Base-by-base conservation (phyloP, 805 yeast genomes). In the Priceomyces carsonii region DNA sequence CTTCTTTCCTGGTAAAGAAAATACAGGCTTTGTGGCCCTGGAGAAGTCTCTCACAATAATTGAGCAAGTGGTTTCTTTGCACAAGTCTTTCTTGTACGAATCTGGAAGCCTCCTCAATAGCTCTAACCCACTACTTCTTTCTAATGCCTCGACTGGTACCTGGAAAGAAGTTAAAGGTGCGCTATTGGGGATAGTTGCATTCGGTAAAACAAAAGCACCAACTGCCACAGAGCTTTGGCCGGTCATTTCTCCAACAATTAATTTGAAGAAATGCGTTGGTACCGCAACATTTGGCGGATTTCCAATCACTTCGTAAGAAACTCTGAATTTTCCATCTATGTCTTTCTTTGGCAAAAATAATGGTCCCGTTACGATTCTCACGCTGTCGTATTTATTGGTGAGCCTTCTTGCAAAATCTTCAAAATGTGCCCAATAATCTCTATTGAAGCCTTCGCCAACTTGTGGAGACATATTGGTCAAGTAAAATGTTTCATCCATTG, bases 401-500 rank as follows among this genome's bases (percentile, higher is more conserved):
- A 91, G 71, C 36, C 86, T 72, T 43, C 99, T 73, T 29, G 82
- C 79, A 56, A 93, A 93, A 51, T 85, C 85, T 61, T 93, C 99
- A 40, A 93, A 79, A 58, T 89, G 96, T 0, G 98, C 95, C 99
- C 99, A 93, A 58, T 93, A 69, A 57, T 93, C 98, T 50, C 99
- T 74, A 63, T 93, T 93, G 68, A 93, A 93, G 0, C 99, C 99
- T 4, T 84, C 95, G 3, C 99, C 99, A 3, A 93, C 96, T 59
- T 93, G 99, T 1, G 99, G 99, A 6, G 95, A 78, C 73, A 93
- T 91, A 61, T 93, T 93, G 5, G 95, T 82, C 49, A 93, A 66
- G 44, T 69, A 78, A 53, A 93, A 93, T 0, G 99, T 93, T 58
- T 91, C 95, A 61, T 93, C 83, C 98, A 93, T 91, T 13, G 97